Evolutionary conservation across 768 basidiomycete species (phyloP).

Genomic region (Leccinum arenicola): DNA sequence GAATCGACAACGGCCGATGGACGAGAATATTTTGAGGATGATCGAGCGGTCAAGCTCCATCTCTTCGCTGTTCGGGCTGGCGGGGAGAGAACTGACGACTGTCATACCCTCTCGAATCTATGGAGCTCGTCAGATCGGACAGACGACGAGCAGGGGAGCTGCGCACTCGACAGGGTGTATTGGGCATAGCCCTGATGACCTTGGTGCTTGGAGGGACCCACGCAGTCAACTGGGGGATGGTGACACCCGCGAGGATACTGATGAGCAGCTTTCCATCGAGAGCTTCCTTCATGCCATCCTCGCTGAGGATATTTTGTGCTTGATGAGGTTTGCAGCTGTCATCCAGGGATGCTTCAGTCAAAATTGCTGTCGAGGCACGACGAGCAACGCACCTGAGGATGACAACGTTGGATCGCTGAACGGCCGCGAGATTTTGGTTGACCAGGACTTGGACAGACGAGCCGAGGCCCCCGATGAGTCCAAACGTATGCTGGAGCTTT

Average conservation of each 20-base stretch:
- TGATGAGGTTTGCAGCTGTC: slow-evolving; percentile 91
- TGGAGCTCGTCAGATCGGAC: background rate
- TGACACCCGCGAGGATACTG: slow-evolving; percentile 97
- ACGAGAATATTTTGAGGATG: slow-evolving; percentile 92
- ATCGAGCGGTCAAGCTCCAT: slow-evolving; percentile 65
- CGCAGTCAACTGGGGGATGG: slow-evolving; percentile 70
- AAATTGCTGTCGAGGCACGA: background rate
- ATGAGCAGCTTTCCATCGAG: slow-evolving; percentile 89
- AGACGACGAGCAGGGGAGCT: background rate
- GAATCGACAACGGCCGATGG: slow-evolving; percentile 93
- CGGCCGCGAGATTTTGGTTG: slow-evolving; percentile 70
- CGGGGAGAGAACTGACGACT: slow-evolving; percentile 73
- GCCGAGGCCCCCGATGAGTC: slow-evolving; percentile 55
- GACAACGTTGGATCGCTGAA: slow-evolving; percentile 75
- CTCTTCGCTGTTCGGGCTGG: slow-evolving; percentile 35
- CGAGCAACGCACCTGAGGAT: slow-evolving; percentile 70
- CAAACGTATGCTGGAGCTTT: slow-evolving; percentile 63
- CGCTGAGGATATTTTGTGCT: slow-evolving; percentile 68
- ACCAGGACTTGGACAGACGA: slow-evolving; percentile 66
- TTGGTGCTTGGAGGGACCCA: slow-evolving; percentile 78
- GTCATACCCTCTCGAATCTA: slow-evolving; percentile 99
- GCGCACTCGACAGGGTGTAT: slow-evolving; percentile 90
- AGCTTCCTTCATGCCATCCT: slow-evolving; percentile 77
- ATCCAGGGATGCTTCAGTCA: slow-evolving; percentile 1
- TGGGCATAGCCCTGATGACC: slow-evolving; percentile 97